Evolutionary conservation across 768 basidiomycete species (phyloP), one percentile per base, ranked within the genome.

Genomic region (Mycena latifolia): DNA sequence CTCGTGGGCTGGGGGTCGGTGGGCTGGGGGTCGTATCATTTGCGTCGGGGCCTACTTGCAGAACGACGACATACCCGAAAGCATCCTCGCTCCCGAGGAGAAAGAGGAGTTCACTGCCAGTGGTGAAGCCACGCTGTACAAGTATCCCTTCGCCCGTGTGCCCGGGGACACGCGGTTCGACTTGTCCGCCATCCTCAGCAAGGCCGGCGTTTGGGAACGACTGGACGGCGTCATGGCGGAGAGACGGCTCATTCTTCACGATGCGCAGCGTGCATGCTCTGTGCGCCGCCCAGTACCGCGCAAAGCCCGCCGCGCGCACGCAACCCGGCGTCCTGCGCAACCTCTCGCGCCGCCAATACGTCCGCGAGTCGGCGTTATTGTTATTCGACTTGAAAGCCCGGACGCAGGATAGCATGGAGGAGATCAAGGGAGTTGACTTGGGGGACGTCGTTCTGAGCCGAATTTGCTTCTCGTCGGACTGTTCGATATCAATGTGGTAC

Each of bases 391-490:
- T 50, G 63, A 58, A 22, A 12, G 48, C 37, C 33, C 33, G 33
- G 8, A 35, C 8, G 33, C 6, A 17, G 37, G 37, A 39, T 9
- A 39, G 14, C 14, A 35, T 39, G 37, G 14, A 12, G 37, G 14
- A 18, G 14, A 9, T 39, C 4, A 12, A 39, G 37, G 15, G 15
- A 8, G 17, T 39, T 17, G 14, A 14, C 8, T 24, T 65, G 7
- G 59, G 55, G 2, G 59, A 69, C 17, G n/a, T 61, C 25, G 12
- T 65, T 5, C 7, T 65, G 25, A 61, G 31, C 25, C 58, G 63
- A 3, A 69, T 65, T 22, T 56, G 67, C 37, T 47, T 55, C 14
- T 69, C 67, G 22, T n/a, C 39, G 22, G 54, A 65, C 55, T 5
- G 3, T 2, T 48, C 39, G 5, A 46, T 31, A 11, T 25, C 46